These are phyloP conservation scores for Penicillium verhagenii DNA, from an alignment of 495 filamentous ascomycete species.

Conservation along the genomic window DNA sequence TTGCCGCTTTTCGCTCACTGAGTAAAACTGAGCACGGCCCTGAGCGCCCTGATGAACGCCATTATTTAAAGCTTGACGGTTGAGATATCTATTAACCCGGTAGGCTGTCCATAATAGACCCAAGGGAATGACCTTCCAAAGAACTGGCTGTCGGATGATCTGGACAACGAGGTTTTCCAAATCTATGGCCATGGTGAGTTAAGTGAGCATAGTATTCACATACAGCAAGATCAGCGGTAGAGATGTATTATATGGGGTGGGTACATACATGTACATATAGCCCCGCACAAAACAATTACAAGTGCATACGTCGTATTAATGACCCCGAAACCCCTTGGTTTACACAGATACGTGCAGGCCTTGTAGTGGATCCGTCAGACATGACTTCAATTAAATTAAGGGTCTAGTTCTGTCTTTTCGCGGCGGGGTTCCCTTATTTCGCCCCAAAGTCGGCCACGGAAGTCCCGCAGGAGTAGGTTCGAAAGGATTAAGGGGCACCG, in stretches of 20 bases:
- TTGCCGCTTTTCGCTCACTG: constrained; percentile 10
- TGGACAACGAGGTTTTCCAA: background rate
- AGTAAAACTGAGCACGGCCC: constrained; percentile 12
- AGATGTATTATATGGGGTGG: background rate
- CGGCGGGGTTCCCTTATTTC: background rate
- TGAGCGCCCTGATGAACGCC: constrained; percentile 1
- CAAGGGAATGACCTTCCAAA: background rate
- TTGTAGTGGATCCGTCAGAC: no score
- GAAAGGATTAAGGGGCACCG: background rate
- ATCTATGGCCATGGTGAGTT: background rate
- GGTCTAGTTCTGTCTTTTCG: background rate
- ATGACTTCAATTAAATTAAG: no score
- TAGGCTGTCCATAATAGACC: background rate
- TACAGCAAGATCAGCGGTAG: background rate
- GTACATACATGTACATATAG: no score
- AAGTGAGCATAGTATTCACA: background rate
- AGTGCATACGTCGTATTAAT: background rate
- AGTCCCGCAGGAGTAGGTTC: background rate
- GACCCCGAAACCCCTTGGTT: background rate
- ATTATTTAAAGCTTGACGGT: background rate
- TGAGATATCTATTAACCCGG: background rate
- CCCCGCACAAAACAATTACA: background rate
- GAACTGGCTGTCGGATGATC: background rate
- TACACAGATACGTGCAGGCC: background rate
- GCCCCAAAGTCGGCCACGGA: background rate